Percentiles rank a stretch among this genome's conserved stretches.
These are phyloP conservation scores for Nakataea oryzae DNA, from an alignment of 2,329 filamentous ascomycete species.

Conservation along the genomic window DNA sequence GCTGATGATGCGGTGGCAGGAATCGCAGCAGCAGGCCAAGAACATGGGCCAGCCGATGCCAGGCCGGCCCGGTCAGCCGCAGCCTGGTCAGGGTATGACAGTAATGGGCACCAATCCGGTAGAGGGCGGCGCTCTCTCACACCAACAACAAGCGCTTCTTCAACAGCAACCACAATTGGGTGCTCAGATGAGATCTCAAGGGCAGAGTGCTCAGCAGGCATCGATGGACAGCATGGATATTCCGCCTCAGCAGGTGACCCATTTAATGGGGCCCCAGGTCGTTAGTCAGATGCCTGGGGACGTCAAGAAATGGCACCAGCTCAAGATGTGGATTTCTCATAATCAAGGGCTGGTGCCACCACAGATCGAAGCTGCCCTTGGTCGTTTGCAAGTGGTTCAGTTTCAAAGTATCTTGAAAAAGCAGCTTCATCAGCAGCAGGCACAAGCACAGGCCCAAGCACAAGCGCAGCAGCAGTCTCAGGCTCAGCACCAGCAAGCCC, in stretches of 20 bases:
- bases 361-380: neutral
- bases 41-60: slow-evolving; percentile 9
- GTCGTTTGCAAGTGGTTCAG: slow-evolving; percentile 24
- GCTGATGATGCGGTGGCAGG: slow-evolving; percentile 36
- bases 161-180: slow-evolving; percentile 7
- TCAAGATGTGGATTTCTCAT: slow-evolving; percentile 29
- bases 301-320: slow-evolving; percentile 37
- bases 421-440: slow-evolving; percentile 9
- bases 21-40: slow-evolving; percentile 8
- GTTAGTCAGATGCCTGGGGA: slow-evolving; percentile 24
- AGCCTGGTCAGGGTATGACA: slow-evolving; percentile 2
- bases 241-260: slow-evolving; percentile 15
- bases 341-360: slow-evolving; percentile 18
- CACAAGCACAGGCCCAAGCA: slow-evolving; percentile 5
- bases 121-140: neutral
- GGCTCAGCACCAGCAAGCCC: neutral
- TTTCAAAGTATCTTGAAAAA: slow-evolving; percentile 19
- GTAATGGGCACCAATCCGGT: neutral
- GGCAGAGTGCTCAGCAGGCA: slow-evolving; percentile 8
- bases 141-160: neutral
- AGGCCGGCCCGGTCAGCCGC: slow-evolving; percentile 12
- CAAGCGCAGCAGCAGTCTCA: slow-evolving; percentile 6
- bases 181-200: slow-evolving; percentile 10
- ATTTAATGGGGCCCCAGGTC: too few species aligned
- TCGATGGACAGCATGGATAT: slow-evolving; percentile 38